phyloP scores from a whole-genome alignment of 2,329 filamentous ascomycete species.

The Pseudocercospora crystallina region DNA sequence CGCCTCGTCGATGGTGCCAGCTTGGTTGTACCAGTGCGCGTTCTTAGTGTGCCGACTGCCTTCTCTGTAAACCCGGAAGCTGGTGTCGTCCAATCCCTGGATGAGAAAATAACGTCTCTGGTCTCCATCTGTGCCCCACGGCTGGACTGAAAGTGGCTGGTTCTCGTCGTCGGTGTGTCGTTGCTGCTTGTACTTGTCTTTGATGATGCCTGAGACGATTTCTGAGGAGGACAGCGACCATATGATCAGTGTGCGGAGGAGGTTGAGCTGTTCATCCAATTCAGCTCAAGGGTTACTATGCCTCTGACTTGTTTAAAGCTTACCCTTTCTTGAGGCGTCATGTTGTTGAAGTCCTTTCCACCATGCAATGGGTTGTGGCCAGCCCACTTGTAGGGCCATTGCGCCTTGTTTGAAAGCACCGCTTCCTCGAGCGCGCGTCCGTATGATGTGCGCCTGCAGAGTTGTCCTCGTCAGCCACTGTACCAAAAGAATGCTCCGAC shows the following conservation, averaged over 20 bases:
- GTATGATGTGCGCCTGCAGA: slow-evolving; percentile 80
- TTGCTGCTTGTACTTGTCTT: slow-evolving; percentile 82
- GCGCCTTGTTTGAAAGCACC: slow-evolving; percentile 75
- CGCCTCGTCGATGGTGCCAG: slow-evolving; percentile 85
- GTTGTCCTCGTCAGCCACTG: slow-evolving; percentile 33
- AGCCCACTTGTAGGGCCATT: slow-evolving; percentile 87
- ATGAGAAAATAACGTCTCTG: slow-evolving; percentile 92
- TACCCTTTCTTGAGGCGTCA: slow-evolving; percentile 81
- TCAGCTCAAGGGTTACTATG: neutral
- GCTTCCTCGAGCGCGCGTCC: slow-evolving; percentile 92
- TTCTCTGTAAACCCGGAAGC: slow-evolving; percentile 91
- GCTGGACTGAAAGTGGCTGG: slow-evolving; percentile 83
- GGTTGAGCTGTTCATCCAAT: slow-evolving; percentile 62
- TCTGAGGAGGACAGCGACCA: slow-evolving; percentile 93
- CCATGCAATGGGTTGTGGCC: slow-evolving; percentile 80
- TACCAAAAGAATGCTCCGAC: slow-evolving; percentile 12
- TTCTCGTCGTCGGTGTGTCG: slow-evolving; percentile 77
- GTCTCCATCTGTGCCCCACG: slow-evolving; percentile 86
- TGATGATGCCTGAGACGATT: slow-evolving; percentile 74
- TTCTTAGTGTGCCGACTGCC: slow-evolving; percentile 76
- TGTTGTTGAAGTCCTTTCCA: slow-evolving; percentile 74
- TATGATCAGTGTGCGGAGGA: slow-evolving; percentile 78
- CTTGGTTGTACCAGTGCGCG: slow-evolving; percentile 85
- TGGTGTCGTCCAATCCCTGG: slow-evolving; percentile 90
- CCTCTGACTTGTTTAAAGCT: slow-evolving; percentile 28